phyloP scores from a whole-genome alignment of 768 basidiomycete genomes.

The Chalciporus chontae region DNA sequence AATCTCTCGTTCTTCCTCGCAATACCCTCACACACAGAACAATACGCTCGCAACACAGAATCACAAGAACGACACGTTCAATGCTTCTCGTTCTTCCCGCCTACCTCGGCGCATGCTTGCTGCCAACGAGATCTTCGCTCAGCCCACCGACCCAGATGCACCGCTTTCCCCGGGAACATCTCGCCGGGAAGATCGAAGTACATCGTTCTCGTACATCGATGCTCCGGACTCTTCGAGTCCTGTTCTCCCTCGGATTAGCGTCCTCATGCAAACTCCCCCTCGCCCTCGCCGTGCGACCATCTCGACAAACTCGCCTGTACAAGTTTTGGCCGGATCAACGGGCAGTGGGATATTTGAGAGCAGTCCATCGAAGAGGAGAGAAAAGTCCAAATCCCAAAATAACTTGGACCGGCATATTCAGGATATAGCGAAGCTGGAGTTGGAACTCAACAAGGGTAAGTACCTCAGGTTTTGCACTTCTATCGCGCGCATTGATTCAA shows the following conservation, averaged over 20 bases:
- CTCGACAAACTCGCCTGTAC: constrained; percentile 58
- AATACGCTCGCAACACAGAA: constrained; percentile 21
- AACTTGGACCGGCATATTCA: constrained; percentile 66
- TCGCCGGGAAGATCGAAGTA: constrained; percentile 13
- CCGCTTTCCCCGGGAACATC: constrained; percentile 21
- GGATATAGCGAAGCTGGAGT: constrained; percentile 59
- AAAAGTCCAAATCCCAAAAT: constrained; percentile 64
- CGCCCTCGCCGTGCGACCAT: constrained; percentile 58
- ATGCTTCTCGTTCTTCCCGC: constrained; percentile 35
- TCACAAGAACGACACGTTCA: constrained; percentile 7
- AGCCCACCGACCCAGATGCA: constrained; percentile 19
- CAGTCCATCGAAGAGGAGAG: constrained; percentile 61
- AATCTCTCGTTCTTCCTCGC: constrained; percentile 47
- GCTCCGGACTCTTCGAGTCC: constrained; percentile 20
- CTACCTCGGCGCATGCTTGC: constrained; percentile 61
- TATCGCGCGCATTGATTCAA: constrained; percentile 3
- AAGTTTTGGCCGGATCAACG: constrained; percentile 21
- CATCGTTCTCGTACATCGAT: constrained; percentile 22
- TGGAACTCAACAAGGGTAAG: constrained; percentile 64
- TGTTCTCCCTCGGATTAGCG: constrained; percentile 14
- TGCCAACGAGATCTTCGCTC: constrained; percentile 68
- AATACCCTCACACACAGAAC: constrained; percentile 30
- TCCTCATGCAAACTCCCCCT: constrained; percentile 32
- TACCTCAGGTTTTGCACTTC: not conserved
- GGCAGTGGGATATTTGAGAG: constrained; percentile 35